Conservation (phyloP, 805 yeast genomes). For the Pichia paraexigua region DNA sequence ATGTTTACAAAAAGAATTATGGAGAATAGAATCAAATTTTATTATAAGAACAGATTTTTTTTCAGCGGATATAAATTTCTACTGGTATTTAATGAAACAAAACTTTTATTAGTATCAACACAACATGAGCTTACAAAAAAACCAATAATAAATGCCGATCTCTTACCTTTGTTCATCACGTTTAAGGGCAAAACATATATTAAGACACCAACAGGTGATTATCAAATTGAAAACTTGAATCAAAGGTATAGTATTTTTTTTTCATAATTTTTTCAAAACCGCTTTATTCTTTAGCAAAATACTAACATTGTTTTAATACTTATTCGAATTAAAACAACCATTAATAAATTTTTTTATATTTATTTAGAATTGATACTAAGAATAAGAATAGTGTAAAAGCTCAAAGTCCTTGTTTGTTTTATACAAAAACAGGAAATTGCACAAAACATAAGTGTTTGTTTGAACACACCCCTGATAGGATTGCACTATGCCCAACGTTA, state of each 20-base stretch:
- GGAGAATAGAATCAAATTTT: slow-evolving; percentile 32
- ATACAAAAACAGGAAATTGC: slow-evolving; percentile 38
- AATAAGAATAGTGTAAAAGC: neutral
- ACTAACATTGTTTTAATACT: neutral
- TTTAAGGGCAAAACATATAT: slow-evolving; percentile 16
- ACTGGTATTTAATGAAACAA: slow-evolving; percentile 31
- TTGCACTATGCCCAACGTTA: slow-evolving; percentile 46
- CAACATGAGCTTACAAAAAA: slow-evolving; percentile 10
- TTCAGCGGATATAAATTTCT: slow-evolving; percentile 40
- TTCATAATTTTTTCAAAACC: neutral
- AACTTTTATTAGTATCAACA: slow-evolving; percentile 33
- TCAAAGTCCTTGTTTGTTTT: slow-evolving; percentile 17
- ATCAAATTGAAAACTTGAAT: slow-evolving; percentile 5
- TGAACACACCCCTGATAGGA: slow-evolving; percentile 41
- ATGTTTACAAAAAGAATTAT: slow-evolving; percentile 7
- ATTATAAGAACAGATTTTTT: slow-evolving; percentile 36
- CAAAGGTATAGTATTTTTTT: slow-evolving; percentile 1
- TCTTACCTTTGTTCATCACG: slow-evolving; percentile 14
- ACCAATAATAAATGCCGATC: slow-evolving; percentile 14
- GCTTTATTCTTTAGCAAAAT: neutral
- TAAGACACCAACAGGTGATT: slow-evolving; percentile 21
- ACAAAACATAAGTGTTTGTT: slow-evolving; percentile 47
- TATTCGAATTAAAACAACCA: neutral
- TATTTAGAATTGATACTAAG: neutral
- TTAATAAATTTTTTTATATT: neutral